Conservation (phyloP, 2,329 filamentous ascomycete species). For the Fusarium tjaetaba region DNA sequence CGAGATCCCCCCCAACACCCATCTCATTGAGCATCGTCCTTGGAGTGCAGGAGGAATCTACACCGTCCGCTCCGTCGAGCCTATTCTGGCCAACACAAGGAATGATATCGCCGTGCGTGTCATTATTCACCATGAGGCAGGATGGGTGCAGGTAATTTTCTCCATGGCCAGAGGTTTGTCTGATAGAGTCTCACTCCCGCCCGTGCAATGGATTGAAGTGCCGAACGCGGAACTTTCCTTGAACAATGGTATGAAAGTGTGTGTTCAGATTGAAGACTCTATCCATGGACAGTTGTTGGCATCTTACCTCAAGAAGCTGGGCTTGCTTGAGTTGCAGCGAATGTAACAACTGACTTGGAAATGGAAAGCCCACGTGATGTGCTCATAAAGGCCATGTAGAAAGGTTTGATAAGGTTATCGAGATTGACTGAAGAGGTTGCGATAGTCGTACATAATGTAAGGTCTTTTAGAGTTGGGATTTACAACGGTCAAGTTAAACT, state of each 20-base stretch:
- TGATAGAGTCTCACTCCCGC: neutral
- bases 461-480: neutral
- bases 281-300: conserved; percentile 1
- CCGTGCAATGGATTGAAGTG: neutral
- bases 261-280: conserved; percentile 1
- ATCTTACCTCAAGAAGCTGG: neutral
- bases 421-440: neutral
- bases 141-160: neutral
- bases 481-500: neutral
- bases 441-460: neutral
- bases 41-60: neutral
- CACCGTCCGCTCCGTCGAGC: neutral
- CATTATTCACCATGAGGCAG: neutral
- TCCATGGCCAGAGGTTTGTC: neutral
- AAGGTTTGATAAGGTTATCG: fast-evolving
- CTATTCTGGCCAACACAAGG: neutral
- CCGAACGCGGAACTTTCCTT: neutral
- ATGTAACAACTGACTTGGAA: neutral
- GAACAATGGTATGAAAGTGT: neutral
- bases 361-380: neutral
- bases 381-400: fast-evolving
- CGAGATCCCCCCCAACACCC: neutral
- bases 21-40: neutral
- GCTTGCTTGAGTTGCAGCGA: neutral
- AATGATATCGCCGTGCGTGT: neutral